phyloP scores from a whole-genome alignment of 129 eudicot species.

The Pittosporum tobira region DNA sequence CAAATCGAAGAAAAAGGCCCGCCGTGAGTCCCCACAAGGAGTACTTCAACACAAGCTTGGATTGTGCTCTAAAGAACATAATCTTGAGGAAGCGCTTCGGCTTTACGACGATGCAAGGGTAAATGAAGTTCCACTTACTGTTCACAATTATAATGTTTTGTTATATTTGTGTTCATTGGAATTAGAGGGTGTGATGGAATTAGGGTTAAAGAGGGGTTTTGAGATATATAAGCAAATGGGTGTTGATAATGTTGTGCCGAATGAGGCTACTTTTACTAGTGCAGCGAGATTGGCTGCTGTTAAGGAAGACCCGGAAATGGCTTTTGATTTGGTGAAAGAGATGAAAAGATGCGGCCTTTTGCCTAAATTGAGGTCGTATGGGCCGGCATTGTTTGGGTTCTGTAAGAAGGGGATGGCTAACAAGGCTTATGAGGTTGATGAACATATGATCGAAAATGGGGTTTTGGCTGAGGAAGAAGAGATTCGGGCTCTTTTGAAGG shows the following conservation, averaged over 20 bases:
- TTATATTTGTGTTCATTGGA: constrained; percentile 55
- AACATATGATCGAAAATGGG: constrained; percentile 62
- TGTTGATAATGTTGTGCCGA: constrained; percentile 37
- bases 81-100: constrained; percentile 46
- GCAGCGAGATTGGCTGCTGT: constrained; percentile 75
- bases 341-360: constrained; percentile 57
- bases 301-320: constrained; percentile 75
- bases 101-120: constrained; percentile 54
- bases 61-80: constrained; percentile 44
- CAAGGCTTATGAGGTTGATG: constrained; percentile 75
- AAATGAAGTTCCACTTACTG: constrained; percentile 29
- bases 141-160: constrained; percentile 56
- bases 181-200: constrained; percentile 8
- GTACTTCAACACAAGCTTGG: constrained; percentile 39
- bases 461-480: constrained; percentile 68
- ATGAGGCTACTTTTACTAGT: constrained; percentile 89
- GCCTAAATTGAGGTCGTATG: constrained; percentile 75
- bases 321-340: constrained; percentile 69
- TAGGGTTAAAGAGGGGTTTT: constrained; percentile 61
- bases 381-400: constrained; percentile 83
- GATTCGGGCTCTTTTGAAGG: constrained; percentile 49
- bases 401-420: constrained; percentile 57
- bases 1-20: constrained; percentile 30
- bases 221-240: constrained; percentile 66
- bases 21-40: constrained; percentile 40